Conservation (phyloP, 2,329 filamentous ascomycete genomes). For the Fusarium sarcochroum region DNA sequence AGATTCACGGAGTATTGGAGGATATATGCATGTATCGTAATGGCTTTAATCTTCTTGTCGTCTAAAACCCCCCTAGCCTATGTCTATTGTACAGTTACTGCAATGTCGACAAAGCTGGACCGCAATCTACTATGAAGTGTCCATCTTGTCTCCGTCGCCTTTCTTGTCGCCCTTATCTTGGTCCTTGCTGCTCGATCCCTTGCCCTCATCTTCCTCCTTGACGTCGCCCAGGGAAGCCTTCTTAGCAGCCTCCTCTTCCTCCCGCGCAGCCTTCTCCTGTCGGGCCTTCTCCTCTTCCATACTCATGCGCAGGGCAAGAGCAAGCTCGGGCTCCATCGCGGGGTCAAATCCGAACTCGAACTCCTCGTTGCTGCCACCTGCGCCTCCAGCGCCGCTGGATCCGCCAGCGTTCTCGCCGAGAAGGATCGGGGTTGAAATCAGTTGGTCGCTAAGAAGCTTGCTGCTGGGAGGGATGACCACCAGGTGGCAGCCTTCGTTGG, state of each 20-base stretch:
- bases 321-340: constrained; percentile 91
- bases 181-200: constrained; percentile 76
- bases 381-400: constrained; percentile 68
- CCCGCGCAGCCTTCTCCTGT: constrained; percentile 86
- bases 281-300: constrained; percentile 98
- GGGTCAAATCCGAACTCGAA: constrained; percentile 88
- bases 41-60: constrained; percentile 46
- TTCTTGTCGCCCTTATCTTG: constrained; percentile 75
- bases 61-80: constrained; percentile 46
- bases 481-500: constrained; percentile 90
- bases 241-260: constrained; percentile 79
- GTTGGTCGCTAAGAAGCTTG: constrained; percentile 91
- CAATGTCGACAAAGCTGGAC: constrained; percentile 45
- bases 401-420: constrained; percentile 80
- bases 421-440: constrained; percentile 90
- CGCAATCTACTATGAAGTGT: constrained; percentile 74
- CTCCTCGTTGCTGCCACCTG: constrained; percentile 74
- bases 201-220: constrained; percentile 79
- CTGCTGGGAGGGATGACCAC: constrained; percentile 92
- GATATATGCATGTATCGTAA: constrained; percentile 38
- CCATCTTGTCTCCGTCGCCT: constrained; percentile 84
- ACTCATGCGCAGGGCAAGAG: constrained; percentile 94
- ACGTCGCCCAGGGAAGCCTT: constrained; percentile 86
- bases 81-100: constrained; percentile 56
- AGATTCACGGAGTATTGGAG: constrained; percentile 29